phyloP scores from a whole-genome alignment of 257 asterid genomes.

The Cinchona pubescens region DNA sequence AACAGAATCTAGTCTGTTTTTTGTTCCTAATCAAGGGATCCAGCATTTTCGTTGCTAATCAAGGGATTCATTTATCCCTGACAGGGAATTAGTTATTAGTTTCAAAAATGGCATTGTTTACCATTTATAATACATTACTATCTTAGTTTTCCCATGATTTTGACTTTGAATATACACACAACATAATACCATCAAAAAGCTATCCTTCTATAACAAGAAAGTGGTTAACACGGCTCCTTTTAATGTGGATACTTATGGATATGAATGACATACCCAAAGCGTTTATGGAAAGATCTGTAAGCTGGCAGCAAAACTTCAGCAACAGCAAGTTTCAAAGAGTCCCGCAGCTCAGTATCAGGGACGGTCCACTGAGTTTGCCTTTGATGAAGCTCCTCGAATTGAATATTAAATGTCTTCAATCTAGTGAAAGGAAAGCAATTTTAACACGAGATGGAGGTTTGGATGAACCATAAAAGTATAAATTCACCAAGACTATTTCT shows the following conservation, averaged over 20 bases:
- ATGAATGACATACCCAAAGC: slow-evolving; percentile 66
- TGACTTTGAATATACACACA: not conserved
- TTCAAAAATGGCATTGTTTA: not conserved
- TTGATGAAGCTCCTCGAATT: slow-evolving; percentile 98
- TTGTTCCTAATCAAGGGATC: not conserved
- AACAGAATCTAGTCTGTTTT: not conserved
- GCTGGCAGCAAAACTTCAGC: slow-evolving; percentile 97
- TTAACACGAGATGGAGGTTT: not conserved
- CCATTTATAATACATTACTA: not conserved
- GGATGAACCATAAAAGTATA: slow-evolving; percentile 10
- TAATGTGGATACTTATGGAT: not conserved
- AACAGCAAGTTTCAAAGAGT: slow-evolving; percentile 92
- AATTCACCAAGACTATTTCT: not conserved
- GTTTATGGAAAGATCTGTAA: slow-evolving; percentile 87
- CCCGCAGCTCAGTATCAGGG: slow-evolving; percentile 93
- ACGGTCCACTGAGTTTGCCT: slow-evolving; percentile 98
- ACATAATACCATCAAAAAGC: no score
- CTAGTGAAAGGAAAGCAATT: slow-evolving; percentile 32
- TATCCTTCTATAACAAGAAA: not conserved
- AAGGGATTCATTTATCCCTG: not conserved
- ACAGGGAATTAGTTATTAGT: no score
- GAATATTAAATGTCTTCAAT: slow-evolving; percentile 80
- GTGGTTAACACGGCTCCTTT: not conserved
- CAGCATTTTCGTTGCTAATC: no score
- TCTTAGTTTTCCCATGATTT: not conserved